A percentile compares a stretch with the other conserved stretches of the same genome.
Conservation (phyloP, 352 stramenopile genomes). For the Phytophthora capsici region DNA sequence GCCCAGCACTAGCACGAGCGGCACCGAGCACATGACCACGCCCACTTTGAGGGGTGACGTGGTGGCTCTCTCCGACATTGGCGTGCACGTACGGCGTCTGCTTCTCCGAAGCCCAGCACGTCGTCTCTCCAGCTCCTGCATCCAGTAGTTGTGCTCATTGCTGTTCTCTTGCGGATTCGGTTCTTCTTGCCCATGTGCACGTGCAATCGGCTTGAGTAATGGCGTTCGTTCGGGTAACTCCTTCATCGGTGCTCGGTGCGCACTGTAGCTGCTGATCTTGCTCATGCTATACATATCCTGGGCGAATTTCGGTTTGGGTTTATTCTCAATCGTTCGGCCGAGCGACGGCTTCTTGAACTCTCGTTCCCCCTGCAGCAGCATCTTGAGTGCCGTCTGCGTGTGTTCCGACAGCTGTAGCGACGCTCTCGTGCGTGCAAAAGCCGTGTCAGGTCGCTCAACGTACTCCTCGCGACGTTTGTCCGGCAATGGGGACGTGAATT, state of each 20-base stretch:
- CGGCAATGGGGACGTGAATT: constrained; percentile 59
- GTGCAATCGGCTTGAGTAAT: constrained; percentile 37
- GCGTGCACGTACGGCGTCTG: constrained; percentile 44
- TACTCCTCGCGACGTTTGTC: constrained; percentile 39
- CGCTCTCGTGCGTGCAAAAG: constrained; percentile 29
- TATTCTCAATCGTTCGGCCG: not conserved
- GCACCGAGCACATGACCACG: constrained; percentile 77
- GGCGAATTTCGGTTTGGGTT: constrained; percentile 16
- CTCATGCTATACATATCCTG: constrained; percentile 34
- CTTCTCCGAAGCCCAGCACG: constrained; percentile 39
- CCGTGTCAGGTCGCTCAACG: constrained; percentile 31
- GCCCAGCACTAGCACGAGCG: constrained; percentile 58
- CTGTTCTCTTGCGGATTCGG: constrained; percentile 43
- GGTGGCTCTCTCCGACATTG: constrained; percentile 47
- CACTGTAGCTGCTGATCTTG: constrained; percentile 28
- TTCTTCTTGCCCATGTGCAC: constrained; percentile 35
- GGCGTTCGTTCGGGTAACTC: constrained; percentile 37
- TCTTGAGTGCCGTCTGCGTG: constrained; percentile 43
- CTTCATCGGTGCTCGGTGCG: constrained; percentile 29
- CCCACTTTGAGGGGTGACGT: constrained; percentile 60
- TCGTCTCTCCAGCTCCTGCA: constrained; percentile 71
- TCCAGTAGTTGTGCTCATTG: constrained; percentile 76
- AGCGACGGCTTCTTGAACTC: not conserved
- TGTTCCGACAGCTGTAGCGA: constrained; percentile 33
- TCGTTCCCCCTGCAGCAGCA: constrained; percentile 38